These are phyloP conservation scores for Leishmania amazonensis DNA, from an alignment of 208 protist genomes.

Conservation along the genomic window DNA sequence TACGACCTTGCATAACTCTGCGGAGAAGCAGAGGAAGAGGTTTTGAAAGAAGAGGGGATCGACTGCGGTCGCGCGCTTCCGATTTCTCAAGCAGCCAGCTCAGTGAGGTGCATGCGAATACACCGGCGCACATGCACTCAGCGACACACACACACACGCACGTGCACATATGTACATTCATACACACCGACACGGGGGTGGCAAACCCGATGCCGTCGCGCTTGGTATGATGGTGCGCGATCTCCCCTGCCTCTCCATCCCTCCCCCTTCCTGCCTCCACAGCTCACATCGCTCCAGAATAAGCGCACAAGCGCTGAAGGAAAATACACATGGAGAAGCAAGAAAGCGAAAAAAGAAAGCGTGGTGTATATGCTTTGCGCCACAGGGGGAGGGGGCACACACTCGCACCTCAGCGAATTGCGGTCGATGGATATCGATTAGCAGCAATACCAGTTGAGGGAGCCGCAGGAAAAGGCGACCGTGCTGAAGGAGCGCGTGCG, in stretches of 20 bases:
- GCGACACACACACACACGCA: neutral
- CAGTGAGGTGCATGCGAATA: neutral
- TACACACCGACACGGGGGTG: neutral
- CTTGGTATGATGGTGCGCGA: neutral
- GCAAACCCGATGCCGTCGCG: neutral
- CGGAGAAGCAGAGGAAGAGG: neutral
- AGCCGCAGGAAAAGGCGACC: too few species aligned
- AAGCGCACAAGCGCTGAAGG: neutral
- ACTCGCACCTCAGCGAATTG: neutral
- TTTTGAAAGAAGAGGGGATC: neutral
- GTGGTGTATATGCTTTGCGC: neutral
- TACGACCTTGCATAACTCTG: constrained; percentile 29
- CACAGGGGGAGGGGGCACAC: neutral
- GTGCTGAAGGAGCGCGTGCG: neutral
- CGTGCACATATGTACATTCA: neutral
- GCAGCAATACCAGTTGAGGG: neutral
- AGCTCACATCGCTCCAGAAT: neutral
- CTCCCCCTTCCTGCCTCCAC: neutral
- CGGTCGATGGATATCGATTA: neutral
- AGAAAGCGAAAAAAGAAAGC: neutral
- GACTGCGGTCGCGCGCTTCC: neutral
- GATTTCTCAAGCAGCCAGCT: neutral
- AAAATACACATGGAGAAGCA: neutral
- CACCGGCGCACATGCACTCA: neutral
- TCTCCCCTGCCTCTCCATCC: neutral